A percentile compares a stretch with the other conserved stretches of the same genome.
phyloP scores from a whole-genome alignment of 1,284 basidiomycete species.

The Leccinum brunneo-olivaceum region DNA sequence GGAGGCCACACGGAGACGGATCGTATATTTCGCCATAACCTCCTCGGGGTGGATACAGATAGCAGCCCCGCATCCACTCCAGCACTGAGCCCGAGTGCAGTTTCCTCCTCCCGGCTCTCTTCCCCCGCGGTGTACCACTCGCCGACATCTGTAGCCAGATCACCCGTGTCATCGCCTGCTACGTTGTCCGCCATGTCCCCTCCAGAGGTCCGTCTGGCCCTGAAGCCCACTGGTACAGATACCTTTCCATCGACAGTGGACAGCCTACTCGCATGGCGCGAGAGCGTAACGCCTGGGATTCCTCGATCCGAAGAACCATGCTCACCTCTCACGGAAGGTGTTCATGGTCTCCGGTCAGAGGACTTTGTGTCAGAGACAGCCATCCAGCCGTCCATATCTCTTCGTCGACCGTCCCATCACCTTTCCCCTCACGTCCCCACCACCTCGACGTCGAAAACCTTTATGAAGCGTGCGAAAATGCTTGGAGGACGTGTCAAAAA shows the following conservation, averaged over 20 bases:
- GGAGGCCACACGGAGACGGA: conserved; percentile 30
- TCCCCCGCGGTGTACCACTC: conserved; percentile 13
- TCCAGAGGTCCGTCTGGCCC: conserved; percentile 13
- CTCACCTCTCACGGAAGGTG: conserved; percentile 12
- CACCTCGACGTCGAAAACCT: conserved; percentile 12
- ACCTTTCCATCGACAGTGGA: conserved; percentile 28
- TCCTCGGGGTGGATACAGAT: conserved; percentile 15
- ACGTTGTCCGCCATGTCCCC: conserved; percentile 14
- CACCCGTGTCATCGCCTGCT: conserved; percentile 14
- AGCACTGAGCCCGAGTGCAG: conserved; percentile 20
- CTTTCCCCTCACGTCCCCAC: conserved; percentile 1
- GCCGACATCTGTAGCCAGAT: conserved; percentile 13
- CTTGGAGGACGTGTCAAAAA: conserved; percentile 26
- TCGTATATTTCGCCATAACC: conserved; percentile 25
- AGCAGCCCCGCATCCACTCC: conserved; percentile 25
- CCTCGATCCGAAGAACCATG: conserved; percentile 16
- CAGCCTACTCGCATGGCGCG: conserved; percentile 26
- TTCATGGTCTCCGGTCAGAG: conserved; percentile 2
- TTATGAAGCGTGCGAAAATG: conserved; percentile 26
- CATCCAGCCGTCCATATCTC: conserved; percentile 3
- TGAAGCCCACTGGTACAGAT: conserved; percentile 26
- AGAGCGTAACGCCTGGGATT: conserved; percentile 17
- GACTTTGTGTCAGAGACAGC: conserved; percentile 10
- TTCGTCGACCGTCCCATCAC: conserved; percentile 4
- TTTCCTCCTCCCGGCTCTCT: conserved; percentile 17